A percentile compares a stretch with the other conserved stretches of the same genome.
phyloP scores from a whole-genome alignment of 179 eudicot genomes.

The Beta corolliflora region DNA sequence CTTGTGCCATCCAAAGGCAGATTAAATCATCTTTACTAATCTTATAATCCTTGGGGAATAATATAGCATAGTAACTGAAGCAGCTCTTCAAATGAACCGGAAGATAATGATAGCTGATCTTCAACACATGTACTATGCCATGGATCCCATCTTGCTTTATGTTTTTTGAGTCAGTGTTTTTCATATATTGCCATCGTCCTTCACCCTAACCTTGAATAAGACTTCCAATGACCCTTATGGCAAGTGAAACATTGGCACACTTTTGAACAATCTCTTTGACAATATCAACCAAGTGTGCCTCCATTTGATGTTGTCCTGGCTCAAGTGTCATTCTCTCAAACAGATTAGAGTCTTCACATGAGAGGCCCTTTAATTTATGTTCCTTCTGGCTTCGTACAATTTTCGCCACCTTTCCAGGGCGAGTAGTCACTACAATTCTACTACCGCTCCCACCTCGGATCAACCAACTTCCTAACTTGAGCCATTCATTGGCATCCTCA shows the following conservation, averaged over 20 bases:
- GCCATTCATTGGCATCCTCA: slow-evolving; percentile 11
- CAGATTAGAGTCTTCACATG: slow-evolving; percentile 5
- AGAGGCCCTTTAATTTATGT: slow-evolving; percentile 3
- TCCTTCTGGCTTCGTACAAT: neutral
- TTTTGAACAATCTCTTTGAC: slow-evolving; percentile 17
- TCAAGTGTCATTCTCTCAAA: too few species aligned
- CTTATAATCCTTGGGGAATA: slow-evolving; percentile 36
- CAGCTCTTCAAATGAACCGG: slow-evolving; percentile 37
- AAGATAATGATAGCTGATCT: slow-evolving; percentile 31
- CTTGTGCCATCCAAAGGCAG: slow-evolving; percentile 49
- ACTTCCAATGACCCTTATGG: slow-evolving; percentile 18
- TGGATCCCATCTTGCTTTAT: neutral
- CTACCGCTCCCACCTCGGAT: neutral
- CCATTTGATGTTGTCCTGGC: neutral
- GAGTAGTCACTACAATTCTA: slow-evolving; percentile 24
- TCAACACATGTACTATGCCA: neutral
- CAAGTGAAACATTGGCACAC: slow-evolving; percentile 22
- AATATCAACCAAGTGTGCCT: neutral
- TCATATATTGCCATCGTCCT: slow-evolving; percentile 1
- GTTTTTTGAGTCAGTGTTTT: neutral
- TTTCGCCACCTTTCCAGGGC: neutral
- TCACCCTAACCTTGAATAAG: neutral
- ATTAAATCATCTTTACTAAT: slow-evolving; percentile 33
- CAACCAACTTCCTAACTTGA: neutral
- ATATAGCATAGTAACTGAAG: slow-evolving; percentile 46